A percentile compares a stretch with the other conserved stretches of the same genome.
Conservation (phyloP, 768 basidiomycete species). For the Psilocybe cyanescens region DNA sequence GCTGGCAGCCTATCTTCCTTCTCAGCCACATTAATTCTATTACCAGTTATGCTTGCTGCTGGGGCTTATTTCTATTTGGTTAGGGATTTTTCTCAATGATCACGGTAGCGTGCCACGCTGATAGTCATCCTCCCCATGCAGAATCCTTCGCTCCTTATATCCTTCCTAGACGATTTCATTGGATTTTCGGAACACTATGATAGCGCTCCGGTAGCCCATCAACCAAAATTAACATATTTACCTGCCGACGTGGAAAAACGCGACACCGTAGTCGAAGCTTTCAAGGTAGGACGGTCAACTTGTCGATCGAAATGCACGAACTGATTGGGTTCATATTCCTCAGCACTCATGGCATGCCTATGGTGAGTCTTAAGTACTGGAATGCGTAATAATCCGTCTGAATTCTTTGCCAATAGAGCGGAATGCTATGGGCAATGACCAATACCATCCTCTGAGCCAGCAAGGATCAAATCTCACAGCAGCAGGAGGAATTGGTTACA, state of each 20-base stretch:
- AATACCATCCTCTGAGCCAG: conserved; percentile 85
- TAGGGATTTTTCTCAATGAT: not conserved
- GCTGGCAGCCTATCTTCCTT: conserved; percentile 16
- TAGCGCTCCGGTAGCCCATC: conserved; percentile 23
- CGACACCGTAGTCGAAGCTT: conserved; percentile 76
- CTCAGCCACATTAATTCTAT: conserved; percentile 21
- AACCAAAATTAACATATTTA: conserved; percentile 21
- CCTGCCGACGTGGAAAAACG: conserved; percentile 64
- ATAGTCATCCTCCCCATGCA: not conserved
- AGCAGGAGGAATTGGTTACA: conserved; percentile 87
- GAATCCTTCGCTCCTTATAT: conserved; percentile 25
- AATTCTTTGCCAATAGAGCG: conserved; percentile 53
- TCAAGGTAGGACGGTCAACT: conserved; percentile 58
- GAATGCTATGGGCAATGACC: conserved; percentile 91
- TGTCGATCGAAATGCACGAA: not conserved
- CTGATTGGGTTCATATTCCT: not conserved
- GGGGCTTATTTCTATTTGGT: conserved; percentile 25
- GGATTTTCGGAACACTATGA: conserved; percentile 46
- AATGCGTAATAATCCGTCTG: not conserved
- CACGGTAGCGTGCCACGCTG: not conserved
- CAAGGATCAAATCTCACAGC: conserved; percentile 77
- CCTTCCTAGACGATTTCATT: conserved; percentile 39
- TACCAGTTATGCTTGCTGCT: conserved; percentile 21
- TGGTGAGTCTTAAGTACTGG: conserved; percentile 46
- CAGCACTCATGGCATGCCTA: conserved; percentile 90